Conservation (phyloP, 352 stramenopile species). For the Globisporangium parvum region DNA sequence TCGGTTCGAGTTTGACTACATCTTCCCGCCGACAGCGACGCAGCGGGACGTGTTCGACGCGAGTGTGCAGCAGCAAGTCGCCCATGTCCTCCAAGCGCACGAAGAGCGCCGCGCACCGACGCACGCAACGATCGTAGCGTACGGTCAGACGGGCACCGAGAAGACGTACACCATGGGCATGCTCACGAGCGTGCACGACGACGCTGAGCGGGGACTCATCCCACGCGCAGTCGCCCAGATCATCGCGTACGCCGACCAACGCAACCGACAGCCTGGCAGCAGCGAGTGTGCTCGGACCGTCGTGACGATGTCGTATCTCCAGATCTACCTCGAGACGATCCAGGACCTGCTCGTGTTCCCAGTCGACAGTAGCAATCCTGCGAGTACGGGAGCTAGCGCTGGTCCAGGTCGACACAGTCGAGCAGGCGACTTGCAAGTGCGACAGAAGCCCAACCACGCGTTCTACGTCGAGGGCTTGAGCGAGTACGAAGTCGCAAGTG, state of each 20-base stretch:
- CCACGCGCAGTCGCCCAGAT: slow-evolving; percentile 55
- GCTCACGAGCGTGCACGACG: slow-evolving; percentile 27
- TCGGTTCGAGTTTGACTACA: slow-evolving; percentile 60
- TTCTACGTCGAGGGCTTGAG: slow-evolving; percentile 61
- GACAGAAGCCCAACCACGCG: slow-evolving; percentile 28
- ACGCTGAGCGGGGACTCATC: slow-evolving; percentile 45
- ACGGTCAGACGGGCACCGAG: slow-evolving; percentile 67
- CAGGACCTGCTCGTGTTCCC: slow-evolving; percentile 47
- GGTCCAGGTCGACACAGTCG: not conserved
- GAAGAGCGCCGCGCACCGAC: slow-evolving; percentile 10
- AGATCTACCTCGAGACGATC: slow-evolving; percentile 76
- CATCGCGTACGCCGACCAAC: slow-evolving; percentile 22
- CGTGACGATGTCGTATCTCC: slow-evolving; percentile 51
- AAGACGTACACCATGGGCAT: slow-evolving; percentile 82
- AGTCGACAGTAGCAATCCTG: not conserved
- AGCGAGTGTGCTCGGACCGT: slow-evolving; percentile 5
- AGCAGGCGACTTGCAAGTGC: slow-evolving; percentile 35
- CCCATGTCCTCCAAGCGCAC: slow-evolving; percentile 31
- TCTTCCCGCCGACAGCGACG: slow-evolving; percentile 45
- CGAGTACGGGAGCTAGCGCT: too few relatives aligned
- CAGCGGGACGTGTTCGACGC: slow-evolving; percentile 48
- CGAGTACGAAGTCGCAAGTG: slow-evolving; percentile 38
- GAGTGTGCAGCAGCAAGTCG: slow-evolving; percentile 31
- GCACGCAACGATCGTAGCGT: slow-evolving; percentile 53
- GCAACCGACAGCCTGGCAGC: slow-evolving; percentile 6